Evolutionary conservation across 2,329 filamentous ascomycete genomes (phyloP).

Genomic region (Purpureocillium lavendulum): DNA sequence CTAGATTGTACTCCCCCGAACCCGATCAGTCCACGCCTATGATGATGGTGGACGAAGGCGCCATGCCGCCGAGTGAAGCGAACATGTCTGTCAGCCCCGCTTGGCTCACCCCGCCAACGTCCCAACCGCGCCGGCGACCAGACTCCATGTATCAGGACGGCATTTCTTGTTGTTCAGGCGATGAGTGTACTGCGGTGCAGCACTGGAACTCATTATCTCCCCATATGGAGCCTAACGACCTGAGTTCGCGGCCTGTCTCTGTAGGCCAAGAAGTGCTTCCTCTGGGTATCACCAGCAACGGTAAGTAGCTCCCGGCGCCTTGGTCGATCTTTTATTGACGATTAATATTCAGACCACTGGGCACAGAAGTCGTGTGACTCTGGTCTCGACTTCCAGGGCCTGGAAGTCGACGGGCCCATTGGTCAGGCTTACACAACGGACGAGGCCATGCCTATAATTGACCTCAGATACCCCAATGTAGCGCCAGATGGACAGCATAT

Average conservation of each 20-base stretch:
- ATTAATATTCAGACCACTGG: conserved; percentile 22
- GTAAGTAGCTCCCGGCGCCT: conserved; percentile 19
- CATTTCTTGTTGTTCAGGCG: conserved; percentile 49
- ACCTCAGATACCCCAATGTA: conserved; percentile 43
- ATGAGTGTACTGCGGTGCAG: conserved; percentile 42
- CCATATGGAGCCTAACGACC: conserved; percentile 41
- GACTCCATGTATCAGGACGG: conserved; percentile 50
- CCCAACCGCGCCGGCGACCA: conserved; percentile 44
- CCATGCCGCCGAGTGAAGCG: conserved; percentile 40
- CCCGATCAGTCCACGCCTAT: conserved; percentile 16
- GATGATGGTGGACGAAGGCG: conserved; percentile 37
- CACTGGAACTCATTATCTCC: conserved; percentile 51
- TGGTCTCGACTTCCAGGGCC: conserved; percentile 42
- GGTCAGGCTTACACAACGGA: conserved; percentile 56
- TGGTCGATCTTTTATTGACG: not conserved
- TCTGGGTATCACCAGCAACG: conserved; percentile 2
- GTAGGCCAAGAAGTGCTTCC: conserved; percentile 40
- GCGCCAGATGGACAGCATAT: conserved; percentile 40
- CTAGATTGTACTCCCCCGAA: not conserved
- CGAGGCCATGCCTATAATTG: conserved; percentile 54
- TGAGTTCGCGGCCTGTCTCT: conserved; percentile 44
- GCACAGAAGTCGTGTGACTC: conserved; percentile 49
- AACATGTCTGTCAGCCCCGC: conserved; percentile 35
- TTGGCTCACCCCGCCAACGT: conserved; percentile 45
- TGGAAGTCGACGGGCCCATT: conserved; percentile 51